Percentiles rank a stretch among this genome's conserved stretches.
Conservation (phyloP, 2,329 filamentous ascomycete species). For the Sordariomycetes sp. region DNA sequence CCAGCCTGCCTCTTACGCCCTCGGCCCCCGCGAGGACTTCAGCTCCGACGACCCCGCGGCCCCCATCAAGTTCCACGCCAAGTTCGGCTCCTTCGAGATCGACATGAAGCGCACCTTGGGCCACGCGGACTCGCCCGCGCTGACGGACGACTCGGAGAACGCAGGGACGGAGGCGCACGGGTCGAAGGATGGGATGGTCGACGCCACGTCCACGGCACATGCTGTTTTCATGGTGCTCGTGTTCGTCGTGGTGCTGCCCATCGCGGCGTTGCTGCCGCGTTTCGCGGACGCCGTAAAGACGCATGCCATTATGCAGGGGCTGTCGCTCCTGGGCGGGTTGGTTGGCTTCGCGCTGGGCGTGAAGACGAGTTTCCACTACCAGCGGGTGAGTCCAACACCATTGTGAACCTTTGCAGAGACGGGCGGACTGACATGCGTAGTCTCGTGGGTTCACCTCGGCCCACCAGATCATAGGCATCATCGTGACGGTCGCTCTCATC, state of each 20-base stretch:
- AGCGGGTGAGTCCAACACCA: conserved; percentile 34
- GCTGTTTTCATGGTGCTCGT: conserved; percentile 43
- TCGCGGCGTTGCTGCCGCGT: conserved; percentile 42
- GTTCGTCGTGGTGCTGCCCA: conserved; percentile 44
- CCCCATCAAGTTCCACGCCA: conserved; percentile 37
- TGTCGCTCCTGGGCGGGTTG: conserved; percentile 36
- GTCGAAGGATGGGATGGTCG: conserved; percentile 17
- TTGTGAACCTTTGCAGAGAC: conserved; percentile 1
- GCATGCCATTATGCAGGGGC: conserved; percentile 42
- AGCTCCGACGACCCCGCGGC: conserved; percentile 30
- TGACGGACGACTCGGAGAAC: conserved; percentile 20
- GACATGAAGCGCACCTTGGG: conserved; percentile 42
- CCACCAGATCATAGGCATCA: conserved; percentile 49
- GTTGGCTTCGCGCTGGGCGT: conserved; percentile 42
- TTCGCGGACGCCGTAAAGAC: conserved; percentile 38
- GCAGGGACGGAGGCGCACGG: conserved; percentile 24
- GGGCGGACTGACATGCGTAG: conserved; percentile 16
- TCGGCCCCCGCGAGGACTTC: conserved; percentile 35
- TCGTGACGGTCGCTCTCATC: conserved; percentile 40
- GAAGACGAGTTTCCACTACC: conserved; percentile 39
- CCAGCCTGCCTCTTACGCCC: conserved; percentile 44
- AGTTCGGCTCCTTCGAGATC: conserved; percentile 44
- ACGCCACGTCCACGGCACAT: conserved; percentile 31
- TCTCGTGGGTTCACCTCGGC: conserved; percentile 38
- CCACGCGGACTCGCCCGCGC: conserved; percentile 25